Base-by-base conservation (phyloP, 2,329 filamentous ascomycete genomes). In the Aurifilum marmelostoma region DNA sequence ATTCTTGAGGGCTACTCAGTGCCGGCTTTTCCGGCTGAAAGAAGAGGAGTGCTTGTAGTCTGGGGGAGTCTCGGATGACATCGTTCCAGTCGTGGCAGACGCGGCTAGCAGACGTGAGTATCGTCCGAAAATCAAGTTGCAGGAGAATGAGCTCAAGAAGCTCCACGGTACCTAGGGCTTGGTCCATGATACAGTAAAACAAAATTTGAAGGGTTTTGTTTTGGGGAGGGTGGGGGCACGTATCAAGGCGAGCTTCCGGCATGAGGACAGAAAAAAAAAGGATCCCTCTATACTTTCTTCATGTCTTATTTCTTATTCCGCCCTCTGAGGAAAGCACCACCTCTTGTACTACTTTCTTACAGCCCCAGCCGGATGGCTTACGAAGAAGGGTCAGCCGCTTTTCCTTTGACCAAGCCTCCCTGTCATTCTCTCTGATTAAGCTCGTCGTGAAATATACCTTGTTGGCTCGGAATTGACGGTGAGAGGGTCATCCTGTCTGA, bases 121-220 rank as follows among this genome's bases (percentile, higher is more conserved):
- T 63, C 1, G 73, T 73, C 37, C 60, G 69, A 21, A 43, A 50
- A 54, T 74, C 73, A 3, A 73, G 58, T 11, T 71, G 37, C 16
- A 66, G 64, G 21, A 74, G 73, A 47, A 74, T 71, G 3, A 67
- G 63, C 50, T 71, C 70, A n/a, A 74, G 61, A 24, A 73, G 67
- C 67, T 73, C 73, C 3, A 68, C 39, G 0, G 68, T 71, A 16
- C n/a, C 52, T 3, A 74, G 18, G 32, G 70, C 69, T 7, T 32
- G 29, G 9, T 70, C 64, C 67, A 68, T 68, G 12, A 21, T 27
- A 21, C 12, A 27, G 18, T 34, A n/a, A 21, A 21, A 47, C 1
- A 47, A 47, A 21, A 18, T 18, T 2, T 6, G 14, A 18, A 18
- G 12, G 2, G 1, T 7, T 47, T 9, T 32, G 2, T 11, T 34